phyloP scores from a whole-genome alignment of 129 eudicot species.

The Glebionis coronaria region DNA sequence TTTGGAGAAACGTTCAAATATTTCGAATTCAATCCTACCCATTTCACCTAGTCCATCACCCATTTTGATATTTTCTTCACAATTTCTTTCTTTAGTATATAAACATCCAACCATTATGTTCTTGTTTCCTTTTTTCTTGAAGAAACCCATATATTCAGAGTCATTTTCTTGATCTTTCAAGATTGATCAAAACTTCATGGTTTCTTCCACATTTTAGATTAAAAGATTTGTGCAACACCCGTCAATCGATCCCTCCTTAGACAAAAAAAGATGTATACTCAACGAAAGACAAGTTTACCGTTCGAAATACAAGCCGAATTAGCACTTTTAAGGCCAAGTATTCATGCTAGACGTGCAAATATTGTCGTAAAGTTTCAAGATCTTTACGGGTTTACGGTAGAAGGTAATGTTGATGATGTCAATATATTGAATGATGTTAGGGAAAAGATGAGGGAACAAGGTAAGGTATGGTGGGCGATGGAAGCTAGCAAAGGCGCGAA shows the following conservation, averaged over 20 bases:
- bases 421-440: conserved; percentile 90
- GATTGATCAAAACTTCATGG: conserved; percentile 25
- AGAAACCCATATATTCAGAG: conserved; percentile 25
- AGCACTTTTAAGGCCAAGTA: conserved; percentile 71
- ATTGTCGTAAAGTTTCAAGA: conserved; percentile 88
- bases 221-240: conserved; percentile 15
- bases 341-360: conserved; percentile 89
- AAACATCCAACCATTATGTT: conserved; percentile 10
- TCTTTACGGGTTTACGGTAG: conserved; percentile 83
- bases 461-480: conserved; percentile 90
- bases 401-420: conserved; percentile 99
- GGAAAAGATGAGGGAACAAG: conserved; percentile 85
- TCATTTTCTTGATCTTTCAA: conserved; percentile 27
- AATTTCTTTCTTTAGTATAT: conserved; percentile 1
- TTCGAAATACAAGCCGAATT: conserved; percentile 54
- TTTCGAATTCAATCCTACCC: conserved; percentile 5
- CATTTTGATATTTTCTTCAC: conserved; percentile 13
- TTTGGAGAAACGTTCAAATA: conserved; percentile 42
- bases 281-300: conserved; percentile 45
- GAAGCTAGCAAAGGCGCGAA: conserved; percentile 79
- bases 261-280: conserved; percentile 42
- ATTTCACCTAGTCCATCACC: conserved; percentile 25
- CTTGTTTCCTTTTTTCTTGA: conserved; percentile 27
- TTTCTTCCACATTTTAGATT: conserved; percentile 27
- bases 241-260: conserved; percentile 19